A percentile compares a stretch with the other conserved stretches of the same genome.
phyloP scores from a whole-genome alignment of 805 yeast species.

The Candida multigemmis region DNA sequence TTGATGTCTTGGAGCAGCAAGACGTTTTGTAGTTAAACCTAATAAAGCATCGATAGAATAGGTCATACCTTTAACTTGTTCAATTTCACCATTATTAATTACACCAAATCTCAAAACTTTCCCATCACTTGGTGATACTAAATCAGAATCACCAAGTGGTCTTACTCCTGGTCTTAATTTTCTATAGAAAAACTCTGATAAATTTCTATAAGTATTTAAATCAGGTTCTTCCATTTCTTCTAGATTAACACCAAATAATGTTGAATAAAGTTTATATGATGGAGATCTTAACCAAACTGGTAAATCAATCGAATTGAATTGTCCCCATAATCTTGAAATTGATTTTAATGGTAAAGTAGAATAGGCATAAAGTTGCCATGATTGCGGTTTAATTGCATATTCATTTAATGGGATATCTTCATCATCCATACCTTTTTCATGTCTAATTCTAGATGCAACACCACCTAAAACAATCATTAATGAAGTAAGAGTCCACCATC shows the following conservation, averaged over 20 bases:
- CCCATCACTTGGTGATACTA: constrained; percentile 94
- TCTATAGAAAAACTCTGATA: constrained; percentile 89
- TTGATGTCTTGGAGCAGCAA: constrained; percentile 49
- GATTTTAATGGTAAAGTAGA: constrained; percentile 87
- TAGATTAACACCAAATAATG: constrained; percentile 77
- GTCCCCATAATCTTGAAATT: constrained; percentile 91
- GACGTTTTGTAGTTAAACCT: constrained; percentile 45
- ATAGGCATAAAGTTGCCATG: constrained; percentile 88
- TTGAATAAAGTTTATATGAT: constrained; percentile 69
- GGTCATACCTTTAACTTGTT: constrained; percentile 95
- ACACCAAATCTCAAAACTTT: constrained; percentile 77
- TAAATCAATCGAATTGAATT: constrained; percentile 68
- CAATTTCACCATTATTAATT: constrained; percentile 76
- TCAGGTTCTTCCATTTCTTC: constrained; percentile 85
- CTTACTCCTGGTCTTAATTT: constrained; percentile 69
- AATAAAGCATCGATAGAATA: constrained; percentile 82
- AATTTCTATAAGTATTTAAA: constrained; percentile 62
- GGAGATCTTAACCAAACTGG: constrained; percentile 87
- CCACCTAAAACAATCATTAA: constrained; percentile 46
- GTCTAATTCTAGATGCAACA: constrained; percentile 38
- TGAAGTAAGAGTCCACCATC: constrained; percentile 49
- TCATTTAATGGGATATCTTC: constrained; percentile 19
- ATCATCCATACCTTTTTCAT: constrained; percentile 22
- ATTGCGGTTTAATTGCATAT: constrained; percentile 50
- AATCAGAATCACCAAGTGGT: constrained; percentile 55